phyloP scores from a whole-genome alignment of 768 basidiomycete species.

The Hortiboletus flavorubellus region DNA sequence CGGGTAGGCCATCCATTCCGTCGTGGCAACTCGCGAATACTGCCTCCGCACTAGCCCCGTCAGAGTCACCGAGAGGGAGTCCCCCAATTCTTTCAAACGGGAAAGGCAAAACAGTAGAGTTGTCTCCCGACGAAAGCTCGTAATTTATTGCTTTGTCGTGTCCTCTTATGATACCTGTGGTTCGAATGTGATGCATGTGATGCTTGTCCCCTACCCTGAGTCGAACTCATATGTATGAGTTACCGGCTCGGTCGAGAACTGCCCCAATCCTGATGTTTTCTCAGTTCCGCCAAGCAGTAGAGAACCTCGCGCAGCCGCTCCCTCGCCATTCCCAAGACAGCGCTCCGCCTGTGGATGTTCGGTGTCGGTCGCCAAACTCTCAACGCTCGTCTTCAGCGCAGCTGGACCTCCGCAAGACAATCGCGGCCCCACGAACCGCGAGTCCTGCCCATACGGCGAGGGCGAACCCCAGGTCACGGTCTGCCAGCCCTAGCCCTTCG shows the following conservation, averaged over 20 bases:
- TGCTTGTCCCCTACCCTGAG: not conserved
- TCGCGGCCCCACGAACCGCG: conserved; percentile 48
- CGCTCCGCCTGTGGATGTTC: conserved; percentile 25
- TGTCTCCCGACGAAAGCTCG: conserved; percentile 11
- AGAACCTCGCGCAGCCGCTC: conserved; percentile 54
- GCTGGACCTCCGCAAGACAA: conserved; percentile 62
- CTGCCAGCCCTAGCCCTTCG: conserved; percentile 25
- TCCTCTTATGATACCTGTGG: not conserved
- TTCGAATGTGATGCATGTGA: not conserved
- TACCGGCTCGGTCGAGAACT: not conserved
- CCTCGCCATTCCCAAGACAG: conserved; percentile 38
- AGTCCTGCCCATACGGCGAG: conserved; percentile 33
- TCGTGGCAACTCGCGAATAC: conserved; percentile 80
- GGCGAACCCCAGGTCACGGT: conserved; percentile 16
- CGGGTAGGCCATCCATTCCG: conserved; percentile 74
- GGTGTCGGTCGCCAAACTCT: conserved; percentile 38
- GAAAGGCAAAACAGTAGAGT: conserved; percentile 59
- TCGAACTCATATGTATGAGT: not conserved
- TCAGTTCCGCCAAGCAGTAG: conserved; percentile 70
- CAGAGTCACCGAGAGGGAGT: conserved; percentile 11
- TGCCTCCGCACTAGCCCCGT: conserved; percentile 19
- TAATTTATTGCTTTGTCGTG: conserved; percentile 11
- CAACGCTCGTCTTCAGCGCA: conserved; percentile 43
- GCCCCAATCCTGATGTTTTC: conserved; percentile 57
- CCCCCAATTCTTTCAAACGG: conserved; percentile 34